Conservation (phyloP, 495 filamentous ascomycete genomes). For the Neurospora africana region DNA sequence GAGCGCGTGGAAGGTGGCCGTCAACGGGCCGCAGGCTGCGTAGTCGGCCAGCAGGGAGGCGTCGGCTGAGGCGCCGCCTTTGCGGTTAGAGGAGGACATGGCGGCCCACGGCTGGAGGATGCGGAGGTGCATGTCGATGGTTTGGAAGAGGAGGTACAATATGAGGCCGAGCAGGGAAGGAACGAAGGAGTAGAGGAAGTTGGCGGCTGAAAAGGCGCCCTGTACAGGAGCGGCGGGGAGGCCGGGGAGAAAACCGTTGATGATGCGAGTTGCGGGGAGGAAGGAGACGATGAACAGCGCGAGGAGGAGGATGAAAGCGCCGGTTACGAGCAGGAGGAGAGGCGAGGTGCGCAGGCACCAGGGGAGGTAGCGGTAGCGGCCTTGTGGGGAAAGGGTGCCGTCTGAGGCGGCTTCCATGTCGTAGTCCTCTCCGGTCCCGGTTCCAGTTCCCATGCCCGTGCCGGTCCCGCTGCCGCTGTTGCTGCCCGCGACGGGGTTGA, state of each 20-base stretch:
- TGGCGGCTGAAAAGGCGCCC: conserved; percentile 67
- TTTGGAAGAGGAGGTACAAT: conserved; percentile 66
- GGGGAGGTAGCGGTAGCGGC: conserved; percentile 60
- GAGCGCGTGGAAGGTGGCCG: conserved; percentile 50
- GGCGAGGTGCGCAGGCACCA: conserved; percentile 62
- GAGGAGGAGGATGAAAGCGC: conserved; percentile 53
- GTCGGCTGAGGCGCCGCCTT: conserved; percentile 51
- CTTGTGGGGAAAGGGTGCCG: conserved; percentile 30
- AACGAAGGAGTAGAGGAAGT: conserved; percentile 82
- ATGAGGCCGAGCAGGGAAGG: conserved; percentile 66
- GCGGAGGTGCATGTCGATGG: conserved; percentile 65
- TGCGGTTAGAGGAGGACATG: conserved; percentile 33
- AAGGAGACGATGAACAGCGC: conserved; percentile 72
- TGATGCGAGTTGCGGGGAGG: conserved; percentile 49
- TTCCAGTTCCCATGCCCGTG: conserved; percentile 21
- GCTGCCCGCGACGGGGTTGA: conserved; percentile 1
- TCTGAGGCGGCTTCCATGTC: conserved; percentile 20
- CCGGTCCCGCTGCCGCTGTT: conserved; percentile 25
- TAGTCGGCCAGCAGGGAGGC: conserved; percentile 67
- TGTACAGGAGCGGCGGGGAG: conserved; percentile 49
- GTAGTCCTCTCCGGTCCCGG: conserved; percentile 6
- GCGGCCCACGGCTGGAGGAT: conserved; percentile 65
- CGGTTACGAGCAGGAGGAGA: conserved; percentile 53
- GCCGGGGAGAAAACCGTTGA: conserved; percentile 58
- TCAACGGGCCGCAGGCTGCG: conserved; percentile 49